These are phyloP conservation scores for Fusarium mangiferae DNA, from an alignment of 2,329 filamentous ascomycete genomes.

Conservation along the genomic window DNA sequence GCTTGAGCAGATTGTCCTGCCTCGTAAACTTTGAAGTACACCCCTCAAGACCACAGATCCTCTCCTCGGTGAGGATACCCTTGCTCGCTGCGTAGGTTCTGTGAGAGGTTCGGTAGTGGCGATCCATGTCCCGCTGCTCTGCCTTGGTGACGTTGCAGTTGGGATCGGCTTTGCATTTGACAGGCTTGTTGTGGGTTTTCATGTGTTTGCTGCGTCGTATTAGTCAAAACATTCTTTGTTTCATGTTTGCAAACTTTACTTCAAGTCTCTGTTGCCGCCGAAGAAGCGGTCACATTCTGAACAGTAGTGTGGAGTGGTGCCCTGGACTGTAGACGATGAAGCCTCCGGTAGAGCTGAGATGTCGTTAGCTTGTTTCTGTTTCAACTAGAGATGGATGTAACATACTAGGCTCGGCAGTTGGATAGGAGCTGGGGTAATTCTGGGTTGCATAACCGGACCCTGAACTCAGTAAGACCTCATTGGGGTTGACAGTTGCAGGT, in stretches of 20 bases:
- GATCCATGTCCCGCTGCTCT: constrained; percentile 41
- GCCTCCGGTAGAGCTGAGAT: constrained; percentile 5
- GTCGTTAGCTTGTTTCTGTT: neutral
- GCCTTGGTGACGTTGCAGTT: constrained; percentile 21
- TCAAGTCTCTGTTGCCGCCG: constrained; percentile 3
- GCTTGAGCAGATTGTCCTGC: constrained; percentile 33
- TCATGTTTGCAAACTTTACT: constrained; percentile 15
- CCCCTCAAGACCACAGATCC: neutral
- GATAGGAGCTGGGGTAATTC: constrained; percentile 6
- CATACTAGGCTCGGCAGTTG: constrained; percentile 20
- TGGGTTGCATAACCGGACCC: neutral
- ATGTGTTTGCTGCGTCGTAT: constrained; percentile 38
- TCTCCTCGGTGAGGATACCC: constrained; percentile 1
- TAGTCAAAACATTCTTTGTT: neutral
- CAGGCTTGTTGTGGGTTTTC: constrained; percentile 36
- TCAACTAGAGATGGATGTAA: neutral
- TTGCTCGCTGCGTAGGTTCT: constrained; percentile 11
- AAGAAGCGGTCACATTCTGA: constrained; percentile 5
- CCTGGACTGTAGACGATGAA: constrained; percentile 11
- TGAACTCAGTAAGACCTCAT: constrained; percentile 6
- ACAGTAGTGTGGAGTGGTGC: constrained; percentile 1
- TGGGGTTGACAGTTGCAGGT: constrained; percentile 27
- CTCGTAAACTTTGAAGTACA: constrained; percentile 30
- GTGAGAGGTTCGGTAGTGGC: constrained; percentile 38
- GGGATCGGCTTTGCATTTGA: constrained; percentile 33